These are phyloP conservation scores for Mariannaea elegans DNA, from an alignment of 2,329 filamentous ascomycete genomes.

Conservation along the genomic window DNA sequence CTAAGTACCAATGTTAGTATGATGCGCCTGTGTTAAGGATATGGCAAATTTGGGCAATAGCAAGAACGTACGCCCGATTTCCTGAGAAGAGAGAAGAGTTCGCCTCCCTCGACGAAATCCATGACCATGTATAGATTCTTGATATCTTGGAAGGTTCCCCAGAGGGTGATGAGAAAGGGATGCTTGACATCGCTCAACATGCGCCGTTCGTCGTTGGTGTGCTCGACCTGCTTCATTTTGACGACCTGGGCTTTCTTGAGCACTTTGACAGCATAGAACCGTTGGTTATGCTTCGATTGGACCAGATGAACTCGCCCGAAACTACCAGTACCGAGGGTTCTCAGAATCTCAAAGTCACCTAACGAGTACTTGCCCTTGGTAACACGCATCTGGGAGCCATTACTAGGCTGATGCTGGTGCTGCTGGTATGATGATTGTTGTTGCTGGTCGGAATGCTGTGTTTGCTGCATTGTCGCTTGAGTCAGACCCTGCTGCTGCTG, in stretches of 20 bases:
- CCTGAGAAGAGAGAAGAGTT: slow-evolving; percentile 92
- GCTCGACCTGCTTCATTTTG: slow-evolving; percentile 99
- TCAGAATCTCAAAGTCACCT: slow-evolving; percentile 85
- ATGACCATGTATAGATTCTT: slow-evolving; percentile 99
- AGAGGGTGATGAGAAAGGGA: slow-evolving; percentile 95
- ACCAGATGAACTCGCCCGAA: slow-evolving; percentile 97
- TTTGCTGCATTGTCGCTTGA: slow-evolving; percentile 34
- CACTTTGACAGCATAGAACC: slow-evolving; percentile 98
- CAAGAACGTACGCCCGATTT: slow-evolving; percentile 79
- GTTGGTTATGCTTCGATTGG: slow-evolving; percentile 96
- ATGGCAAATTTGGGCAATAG: neutral
- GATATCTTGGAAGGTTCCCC: slow-evolving; percentile 97
- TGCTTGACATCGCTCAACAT: slow-evolving; percentile 98
- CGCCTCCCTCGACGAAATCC: slow-evolving; percentile 99
- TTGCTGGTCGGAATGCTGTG: slow-evolving; percentile 40
- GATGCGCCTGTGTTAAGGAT: too few relatives aligned
- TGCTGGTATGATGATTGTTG: slow-evolving; percentile 43
- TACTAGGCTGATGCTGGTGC: slow-evolving; percentile 45
- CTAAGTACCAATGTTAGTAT: slow-evolving; percentile 55
- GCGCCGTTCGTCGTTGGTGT: slow-evolving; percentile 95
- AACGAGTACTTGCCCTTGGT: slow-evolving; percentile 99
- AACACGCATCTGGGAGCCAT: slow-evolving; percentile 62
- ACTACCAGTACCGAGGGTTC: slow-evolving; percentile 94
- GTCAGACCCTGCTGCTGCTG: slow-evolving; percentile 38
- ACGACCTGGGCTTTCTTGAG: slow-evolving; percentile 98